phyloP scores from a whole-genome alignment of 352 stramenopile genomes.

The Globisporangium parvum region DNA sequence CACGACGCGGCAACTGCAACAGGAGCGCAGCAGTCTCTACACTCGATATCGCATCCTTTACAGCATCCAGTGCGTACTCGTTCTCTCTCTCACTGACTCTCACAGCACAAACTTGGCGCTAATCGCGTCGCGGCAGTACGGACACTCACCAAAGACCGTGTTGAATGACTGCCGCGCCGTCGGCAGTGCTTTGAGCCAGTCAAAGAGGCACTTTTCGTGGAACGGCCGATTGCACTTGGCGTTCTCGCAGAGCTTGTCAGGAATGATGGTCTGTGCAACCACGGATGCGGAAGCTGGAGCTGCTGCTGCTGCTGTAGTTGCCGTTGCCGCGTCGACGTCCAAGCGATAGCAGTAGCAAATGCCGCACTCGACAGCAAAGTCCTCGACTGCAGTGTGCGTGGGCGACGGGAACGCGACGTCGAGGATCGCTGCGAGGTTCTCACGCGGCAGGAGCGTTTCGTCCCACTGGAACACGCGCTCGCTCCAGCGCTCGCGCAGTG shows the following conservation, averaged over 20 bases:
- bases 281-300: neutral
- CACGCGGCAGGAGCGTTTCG: conserved; percentile 33
- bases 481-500: conserved; percentile 54
- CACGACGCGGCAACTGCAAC: too few relatives aligned
- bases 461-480: conserved; percentile 55
- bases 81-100: too few relatives aligned
- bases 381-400: conserved; percentile 33
- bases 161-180: conserved; percentile 87
- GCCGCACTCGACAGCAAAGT: conserved; percentile 82
- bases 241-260: conserved; percentile 85
- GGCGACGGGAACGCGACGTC: conserved; percentile 58
- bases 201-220: conserved; percentile 83
- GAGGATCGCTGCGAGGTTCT: conserved; percentile 67
- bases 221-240: conserved; percentile 78
- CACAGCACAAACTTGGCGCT: conserved; percentile 57
- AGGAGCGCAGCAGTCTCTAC: too few relatives aligned
- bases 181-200: conserved; percentile 86
- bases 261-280: conserved; percentile 33
- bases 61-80: too few relatives aligned
- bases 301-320: neutral
- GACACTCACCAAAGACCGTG: conserved; percentile 87
- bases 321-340: conserved; percentile 16
- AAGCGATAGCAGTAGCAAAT: conserved; percentile 88
- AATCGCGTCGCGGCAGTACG: conserved; percentile 87
- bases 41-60: too few relatives aligned